A percentile compares a stretch with the other conserved stretches of the same genome.
phyloP scores from a whole-genome alignment of 164 flowering plant genomes.

The Cinnamomum chago region DNA sequence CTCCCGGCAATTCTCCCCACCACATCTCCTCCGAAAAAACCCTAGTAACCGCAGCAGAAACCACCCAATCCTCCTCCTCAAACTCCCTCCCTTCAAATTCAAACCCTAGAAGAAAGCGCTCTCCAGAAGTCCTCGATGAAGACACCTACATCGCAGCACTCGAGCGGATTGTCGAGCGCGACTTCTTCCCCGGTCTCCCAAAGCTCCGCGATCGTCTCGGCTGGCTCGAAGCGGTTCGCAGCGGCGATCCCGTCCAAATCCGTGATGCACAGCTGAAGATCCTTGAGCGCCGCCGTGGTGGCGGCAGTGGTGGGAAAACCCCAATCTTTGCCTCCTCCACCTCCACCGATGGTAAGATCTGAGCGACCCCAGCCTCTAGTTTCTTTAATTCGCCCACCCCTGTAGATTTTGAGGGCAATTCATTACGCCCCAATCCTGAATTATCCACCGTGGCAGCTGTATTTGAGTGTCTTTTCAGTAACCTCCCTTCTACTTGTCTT shows the following conservation, averaged over 20 bases:
- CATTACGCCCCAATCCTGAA: no score
- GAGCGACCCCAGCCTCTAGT: no score
- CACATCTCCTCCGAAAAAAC: constrained; percentile 48
- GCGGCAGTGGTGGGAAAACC: no score
- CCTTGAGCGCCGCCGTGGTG: no score
- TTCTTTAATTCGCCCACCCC: no score
- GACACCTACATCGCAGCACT: constrained; percentile 75
- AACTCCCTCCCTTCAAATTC: not conserved
- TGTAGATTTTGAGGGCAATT: no score
- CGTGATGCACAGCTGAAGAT: no score
- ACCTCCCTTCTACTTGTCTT: no score
- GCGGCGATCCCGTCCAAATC: constrained; percentile 70
- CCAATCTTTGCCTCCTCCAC: no score
- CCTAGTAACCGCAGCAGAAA: constrained; percentile 13
- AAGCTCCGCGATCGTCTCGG: constrained; percentile 87
- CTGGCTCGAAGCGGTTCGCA: constrained; percentile 73
- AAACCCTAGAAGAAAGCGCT: constrained; percentile 12
- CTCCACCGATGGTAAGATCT: no score
- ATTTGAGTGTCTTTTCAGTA: no score
- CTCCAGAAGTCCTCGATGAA: constrained; percentile 62
- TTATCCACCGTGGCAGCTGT: no score
- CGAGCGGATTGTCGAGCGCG: constrained; percentile 89
- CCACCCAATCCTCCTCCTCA: constrained; percentile 9
- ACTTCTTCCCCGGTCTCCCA: constrained; percentile 85
- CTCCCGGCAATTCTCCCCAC: constrained; percentile 94